Base-by-base conservation (phyloP, 176 grass and related monocot species). In the Oryza coarctata region DNA sequence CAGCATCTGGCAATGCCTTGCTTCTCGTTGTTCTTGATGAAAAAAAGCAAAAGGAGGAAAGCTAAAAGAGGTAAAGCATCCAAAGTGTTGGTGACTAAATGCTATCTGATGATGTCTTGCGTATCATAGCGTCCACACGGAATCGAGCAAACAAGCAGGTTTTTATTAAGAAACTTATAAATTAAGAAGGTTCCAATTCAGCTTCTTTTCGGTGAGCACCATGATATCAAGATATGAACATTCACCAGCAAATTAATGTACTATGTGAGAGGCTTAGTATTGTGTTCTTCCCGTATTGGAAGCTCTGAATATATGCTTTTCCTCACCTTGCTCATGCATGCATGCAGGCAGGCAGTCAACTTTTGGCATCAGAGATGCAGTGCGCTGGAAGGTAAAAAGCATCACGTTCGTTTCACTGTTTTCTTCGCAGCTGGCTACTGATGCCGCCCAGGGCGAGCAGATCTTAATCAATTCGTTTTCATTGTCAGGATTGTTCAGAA, bases 41-140 rank as follows among this genome's bases (percentile, higher is more conserved):
- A 25, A 15, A 33, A 89, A 89, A 86, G 78, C 78, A 0, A 86
- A 89, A 89, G 83, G 57, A 25, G 10, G 47, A 7, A 63, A 45
- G 43, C 32, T 1, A 39, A 80, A 81, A 76, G 65, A 65, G 26
- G 33, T 38, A 86, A 89, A 86, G 83, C 73, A 27, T 26, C 57
- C 78, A 73, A 77, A 86, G 83, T 10, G 75, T 29, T 64, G 44
- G n/a, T 22, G 17, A 41, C 29, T 57, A 63, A 40, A 63, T 85
- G 45, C 82, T n/a, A n/a, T n/a, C n/a, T 85, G 20, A 22, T 78
- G 45, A 74, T 85, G 67, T 52, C 83, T 61, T n/a, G 55, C 58
- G 32, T 57, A 85, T 81, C 83, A 82, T 66, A 58, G 36, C 22
- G 55, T 66, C 41, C 65, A 58, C 57, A 41, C 26, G 23, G 35